These are phyloP conservation scores for Helianthus tuberosus DNA, from an alignment of 129 eudicot genomes.

Conservation along the genomic window DNA sequence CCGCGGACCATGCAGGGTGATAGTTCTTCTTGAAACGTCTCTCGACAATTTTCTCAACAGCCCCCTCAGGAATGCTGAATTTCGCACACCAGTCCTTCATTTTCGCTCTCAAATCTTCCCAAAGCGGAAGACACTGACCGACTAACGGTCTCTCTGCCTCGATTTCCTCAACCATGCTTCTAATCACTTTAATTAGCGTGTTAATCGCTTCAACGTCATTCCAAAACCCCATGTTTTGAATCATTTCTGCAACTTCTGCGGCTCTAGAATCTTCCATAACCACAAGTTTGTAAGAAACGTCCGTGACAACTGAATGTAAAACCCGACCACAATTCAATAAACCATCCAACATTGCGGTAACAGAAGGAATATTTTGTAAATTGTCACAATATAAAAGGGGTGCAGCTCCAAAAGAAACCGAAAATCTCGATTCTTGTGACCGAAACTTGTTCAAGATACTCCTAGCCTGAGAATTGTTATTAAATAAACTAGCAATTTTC, in stretches of 20 bases:
- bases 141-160: constrained; percentile 73
- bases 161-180: constrained; percentile 63
- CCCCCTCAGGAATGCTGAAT: constrained; percentile 48
- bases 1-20: constrained; percentile 96
- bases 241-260: constrained; percentile 60
- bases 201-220: constrained; percentile 66
- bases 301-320: constrained; percentile 55
- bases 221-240: constrained; percentile 76
- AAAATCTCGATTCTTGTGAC: constrained; percentile 46
- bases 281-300: constrained; percentile 56
- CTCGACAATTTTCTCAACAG: constrained; percentile 58
- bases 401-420: constrained; percentile 54
- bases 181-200: constrained; percentile 53
- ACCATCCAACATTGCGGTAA: constrained; percentile 66
- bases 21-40: constrained; percentile 68
- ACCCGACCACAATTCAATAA: constrained; percentile 47
- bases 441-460: constrained; percentile 54
- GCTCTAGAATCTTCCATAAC: constrained; percentile 57
- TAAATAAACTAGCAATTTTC: constrained; percentile 56
- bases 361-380: constrained; percentile 38
- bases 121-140: constrained; percentile 84
- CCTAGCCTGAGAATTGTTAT: constrained; percentile 63
- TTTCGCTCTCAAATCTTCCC: constrained; percentile 75
- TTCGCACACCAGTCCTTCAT: constrained; percentile 73
- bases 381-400: constrained; percentile 44